Evolutionary conservation across 495 filamentous ascomycete species (phyloP).

Genomic region (Neurospora sp.): DNA sequence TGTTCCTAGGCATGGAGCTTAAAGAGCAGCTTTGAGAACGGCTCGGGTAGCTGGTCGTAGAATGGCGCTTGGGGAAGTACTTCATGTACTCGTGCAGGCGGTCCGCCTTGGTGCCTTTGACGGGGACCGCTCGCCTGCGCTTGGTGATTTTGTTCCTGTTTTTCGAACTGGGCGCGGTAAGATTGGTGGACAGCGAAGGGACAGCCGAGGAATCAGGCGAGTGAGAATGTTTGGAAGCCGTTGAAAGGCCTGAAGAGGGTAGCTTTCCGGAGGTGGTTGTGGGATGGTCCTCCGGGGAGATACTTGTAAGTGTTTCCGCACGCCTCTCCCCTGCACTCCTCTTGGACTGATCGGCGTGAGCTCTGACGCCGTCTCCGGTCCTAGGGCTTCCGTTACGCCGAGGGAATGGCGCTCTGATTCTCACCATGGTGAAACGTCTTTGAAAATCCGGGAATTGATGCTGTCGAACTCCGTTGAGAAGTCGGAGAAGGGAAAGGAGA

Average conservation of each 20-base stretch:
- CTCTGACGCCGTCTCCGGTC: neutral
- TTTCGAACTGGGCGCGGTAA: accelerated
- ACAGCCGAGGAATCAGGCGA: neutral
- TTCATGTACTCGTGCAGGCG: neutral
- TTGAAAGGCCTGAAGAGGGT: neutral
- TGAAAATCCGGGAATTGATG: neutral
- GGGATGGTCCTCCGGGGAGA: neutral
- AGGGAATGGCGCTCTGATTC: neutral
- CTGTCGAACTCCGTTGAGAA: neutral
- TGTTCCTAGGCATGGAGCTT: neutral
- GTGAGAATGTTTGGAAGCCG: accelerated
- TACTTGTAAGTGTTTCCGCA: no score
- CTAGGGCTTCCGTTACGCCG: neutral
- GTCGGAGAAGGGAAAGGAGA: no score
- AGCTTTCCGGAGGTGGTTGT: neutral
- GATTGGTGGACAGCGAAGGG: neutral
- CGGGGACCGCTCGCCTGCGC: neutral
- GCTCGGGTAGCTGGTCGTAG: neutral
- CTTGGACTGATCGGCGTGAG: neutral
- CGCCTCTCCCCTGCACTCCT: neutral
- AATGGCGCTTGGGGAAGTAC: neutral
- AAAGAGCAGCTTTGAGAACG: neutral
- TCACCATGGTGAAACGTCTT: neutral
- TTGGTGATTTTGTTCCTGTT: neutral
- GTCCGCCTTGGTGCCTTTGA: neutral